Evolutionary conservation across 306 rosid species (phyloP).

Genomic region (Chamaecrista fasciculata): DNA sequence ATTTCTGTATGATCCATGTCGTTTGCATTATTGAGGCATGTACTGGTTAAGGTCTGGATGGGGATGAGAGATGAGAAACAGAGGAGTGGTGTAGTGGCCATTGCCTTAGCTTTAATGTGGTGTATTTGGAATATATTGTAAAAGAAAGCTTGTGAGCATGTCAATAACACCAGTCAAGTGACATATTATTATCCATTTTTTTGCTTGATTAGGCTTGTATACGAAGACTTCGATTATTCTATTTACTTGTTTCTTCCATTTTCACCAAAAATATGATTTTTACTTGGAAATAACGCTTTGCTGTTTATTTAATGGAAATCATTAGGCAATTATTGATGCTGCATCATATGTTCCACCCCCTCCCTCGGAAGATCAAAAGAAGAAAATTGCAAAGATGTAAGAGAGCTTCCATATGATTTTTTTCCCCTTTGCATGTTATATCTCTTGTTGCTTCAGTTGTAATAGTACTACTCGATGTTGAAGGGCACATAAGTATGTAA

Average conservation of each 20-base stretch:
- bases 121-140: background rate
- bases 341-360: slow-evolving; percentile 97
- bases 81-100: background rate
- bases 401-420: slow-evolving; percentile 21
- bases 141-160: slow-evolving; percentile 17
- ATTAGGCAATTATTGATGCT: slow-evolving; percentile 87
- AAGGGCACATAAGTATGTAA: slow-evolving; percentile 18
- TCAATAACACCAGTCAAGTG: background rate
- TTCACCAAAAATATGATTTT: background rate
- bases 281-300: slow-evolving; percentile 5
- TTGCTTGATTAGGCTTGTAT: slow-evolving; percentile 10
- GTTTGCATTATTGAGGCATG: background rate
- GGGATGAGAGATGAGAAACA: background rate
- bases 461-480: background rate
- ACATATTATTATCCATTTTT: background rate
- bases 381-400: slow-evolving; percentile 88
- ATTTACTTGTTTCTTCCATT: background rate
- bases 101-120: slow-evolving; percentile 5
- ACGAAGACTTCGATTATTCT: background rate
- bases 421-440: background rate
- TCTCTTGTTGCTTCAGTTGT: slow-evolving; percentile 16
- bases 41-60: background rate
- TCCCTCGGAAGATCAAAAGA: slow-evolving; percentile 96
- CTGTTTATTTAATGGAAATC: slow-evolving; percentile 16
- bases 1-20: background rate